Percentiles rank a stretch among this genome's conserved stretches.
These are phyloP conservation scores for Mercurialis annua DNA, from an alignment of 345 rosid genomes.

Conservation along the genomic window DNA sequence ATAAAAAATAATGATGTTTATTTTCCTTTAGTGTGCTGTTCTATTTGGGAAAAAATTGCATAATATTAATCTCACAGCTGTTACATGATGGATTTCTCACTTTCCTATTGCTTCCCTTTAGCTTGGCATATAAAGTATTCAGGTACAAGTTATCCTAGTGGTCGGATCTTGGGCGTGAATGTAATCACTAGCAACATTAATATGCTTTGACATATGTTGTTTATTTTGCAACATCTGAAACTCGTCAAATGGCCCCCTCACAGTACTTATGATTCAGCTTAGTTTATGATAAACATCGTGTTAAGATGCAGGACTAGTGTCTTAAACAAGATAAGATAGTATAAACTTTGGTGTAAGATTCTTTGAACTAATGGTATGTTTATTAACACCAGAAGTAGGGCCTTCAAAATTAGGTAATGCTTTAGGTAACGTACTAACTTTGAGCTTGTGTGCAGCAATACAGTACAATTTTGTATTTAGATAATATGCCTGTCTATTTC, in stretches of 20 bases:
- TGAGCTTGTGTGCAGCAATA: neutral
- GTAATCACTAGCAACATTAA: neutral
- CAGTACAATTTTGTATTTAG: neutral
- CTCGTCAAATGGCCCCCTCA: neutral
- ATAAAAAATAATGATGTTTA: neutral
- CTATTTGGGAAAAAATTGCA: neutral
- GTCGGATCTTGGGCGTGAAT: neutral
- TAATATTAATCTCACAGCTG: neutral
- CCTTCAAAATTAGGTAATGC: neutral
- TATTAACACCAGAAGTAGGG: neutral
- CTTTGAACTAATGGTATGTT: neutral
- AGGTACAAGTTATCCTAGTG: neutral
- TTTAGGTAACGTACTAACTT: neutral
- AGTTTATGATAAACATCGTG: neutral
- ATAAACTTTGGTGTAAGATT: neutral
- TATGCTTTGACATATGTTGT: neutral
- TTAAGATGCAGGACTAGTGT: neutral
- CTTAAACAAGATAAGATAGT: neutral
- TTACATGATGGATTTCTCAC: neutral
- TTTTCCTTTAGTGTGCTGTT: neutral
- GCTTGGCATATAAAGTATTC: neutral
- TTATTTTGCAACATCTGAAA: neutral
- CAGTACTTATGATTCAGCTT: neutral
- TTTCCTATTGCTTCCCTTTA: neutral
- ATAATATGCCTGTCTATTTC: neutral